Percentiles rank a stretch among this genome's conserved stretches.
phyloP scores from a whole-genome alignment of 495 filamentous ascomycete genomes.

The Penicillium coffeae region DNA sequence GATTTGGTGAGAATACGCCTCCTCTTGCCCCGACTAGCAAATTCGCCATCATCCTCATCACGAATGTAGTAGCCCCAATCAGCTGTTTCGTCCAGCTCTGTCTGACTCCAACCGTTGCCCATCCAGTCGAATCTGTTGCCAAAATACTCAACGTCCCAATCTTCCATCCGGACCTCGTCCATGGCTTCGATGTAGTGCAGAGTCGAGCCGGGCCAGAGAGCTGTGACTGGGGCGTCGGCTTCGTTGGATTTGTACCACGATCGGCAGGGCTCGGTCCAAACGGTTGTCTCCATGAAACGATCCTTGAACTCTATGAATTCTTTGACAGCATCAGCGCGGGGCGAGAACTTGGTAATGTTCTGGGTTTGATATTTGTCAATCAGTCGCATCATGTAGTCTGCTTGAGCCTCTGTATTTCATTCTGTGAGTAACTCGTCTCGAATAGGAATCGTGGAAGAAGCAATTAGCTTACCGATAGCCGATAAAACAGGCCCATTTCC shows the following conservation, averaged over 20 bases:
- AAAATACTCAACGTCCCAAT: slow-evolving; percentile 43
- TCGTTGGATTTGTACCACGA: slow-evolving; percentile 43
- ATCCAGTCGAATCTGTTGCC: slow-evolving; percentile 46
- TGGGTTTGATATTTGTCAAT: neutral
- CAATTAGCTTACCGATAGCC: too few species aligned
- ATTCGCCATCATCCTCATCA: slow-evolving; percentile 34
- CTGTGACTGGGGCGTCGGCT: slow-evolving; percentile 11
- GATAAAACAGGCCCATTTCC: slow-evolving; percentile 17
- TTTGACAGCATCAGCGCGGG: slow-evolving; percentile 22
- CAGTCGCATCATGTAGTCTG: neutral
- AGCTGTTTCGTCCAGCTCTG: slow-evolving; percentile 20
- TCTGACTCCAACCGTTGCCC: slow-evolving; percentile 37
- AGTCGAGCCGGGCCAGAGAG: slow-evolving; percentile 29
- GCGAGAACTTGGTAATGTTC: neutral
- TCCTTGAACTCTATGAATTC: slow-evolving; percentile 35
- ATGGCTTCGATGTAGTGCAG: slow-evolving; percentile 51
- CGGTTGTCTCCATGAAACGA: slow-evolving; percentile 32
- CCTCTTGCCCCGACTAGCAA: too few species aligned
- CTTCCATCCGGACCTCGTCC: slow-evolving; percentile 38
- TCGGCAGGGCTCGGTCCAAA: slow-evolving; percentile 36
- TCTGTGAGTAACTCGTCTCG: too few species aligned
- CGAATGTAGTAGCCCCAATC: slow-evolving; percentile 42
- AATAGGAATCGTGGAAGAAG: too few species aligned
- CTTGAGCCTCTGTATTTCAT: slow-evolving; percentile 1
- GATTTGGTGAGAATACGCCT: too few species aligned